phyloP scores from a whole-genome alignment of 2,329 filamentous ascomycete species.

The Neonectria neomacrospora region DNA sequence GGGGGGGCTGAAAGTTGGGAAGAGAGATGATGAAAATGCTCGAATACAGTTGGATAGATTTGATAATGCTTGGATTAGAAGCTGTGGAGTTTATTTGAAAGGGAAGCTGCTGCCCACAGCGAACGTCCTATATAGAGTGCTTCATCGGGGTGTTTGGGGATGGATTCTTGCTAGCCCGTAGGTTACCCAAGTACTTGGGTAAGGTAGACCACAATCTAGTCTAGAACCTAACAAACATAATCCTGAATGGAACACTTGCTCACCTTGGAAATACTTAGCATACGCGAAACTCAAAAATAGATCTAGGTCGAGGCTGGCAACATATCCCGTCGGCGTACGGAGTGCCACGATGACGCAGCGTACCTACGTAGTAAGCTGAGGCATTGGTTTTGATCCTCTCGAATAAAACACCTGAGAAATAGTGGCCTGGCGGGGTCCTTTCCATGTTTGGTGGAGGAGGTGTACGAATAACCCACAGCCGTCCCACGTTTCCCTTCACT shows the following conservation, averaged over 20 bases:
- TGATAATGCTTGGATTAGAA: not conserved
- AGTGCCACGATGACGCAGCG: not conserved
- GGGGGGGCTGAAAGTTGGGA: not conserved
- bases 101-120: no score
- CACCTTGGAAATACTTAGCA: no score
- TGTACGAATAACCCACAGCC: not conserved
- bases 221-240: not conserved
- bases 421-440: not conserved
- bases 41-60: not conserved
- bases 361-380: no score
- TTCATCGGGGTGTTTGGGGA: not conserved
- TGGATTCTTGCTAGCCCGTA: no score
- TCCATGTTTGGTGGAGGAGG: not conserved
- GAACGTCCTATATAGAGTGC: not conserved
- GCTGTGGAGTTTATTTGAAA: no score
- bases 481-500: conserved; percentile 2
- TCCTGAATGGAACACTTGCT: no score
- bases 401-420: not conserved
- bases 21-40: not conserved
- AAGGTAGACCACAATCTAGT: not conserved
- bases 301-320: not conserved
- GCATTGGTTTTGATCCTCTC: not conserved
- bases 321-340: not conserved
- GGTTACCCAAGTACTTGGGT: no score
- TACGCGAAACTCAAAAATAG: not conserved